Percentiles rank a stretch among this genome's conserved stretches.
phyloP scores from a whole-genome alignment of 2,329 filamentous ascomycete species.

The Colletotrichum lentis region DNA sequence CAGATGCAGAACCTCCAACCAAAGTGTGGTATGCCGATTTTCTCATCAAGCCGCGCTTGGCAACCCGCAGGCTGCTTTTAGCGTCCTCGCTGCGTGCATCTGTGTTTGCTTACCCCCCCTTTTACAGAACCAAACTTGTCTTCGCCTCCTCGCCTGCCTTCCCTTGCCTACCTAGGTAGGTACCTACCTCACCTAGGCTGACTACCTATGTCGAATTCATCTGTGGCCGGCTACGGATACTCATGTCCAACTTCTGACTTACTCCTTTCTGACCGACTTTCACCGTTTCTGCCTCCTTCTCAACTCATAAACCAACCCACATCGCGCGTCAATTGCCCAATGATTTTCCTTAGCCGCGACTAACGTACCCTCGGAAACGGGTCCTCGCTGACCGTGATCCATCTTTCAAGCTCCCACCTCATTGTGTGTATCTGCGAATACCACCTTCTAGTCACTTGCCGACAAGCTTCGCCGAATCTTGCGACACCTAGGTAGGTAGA shows the following conservation, averaged over 20 bases:
- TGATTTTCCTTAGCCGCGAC: not conserved
- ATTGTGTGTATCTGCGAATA: conserved; percentile 1
- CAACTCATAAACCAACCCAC: not conserved
- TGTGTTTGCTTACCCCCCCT: not conserved
- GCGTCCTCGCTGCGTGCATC: not conserved
- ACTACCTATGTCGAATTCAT: not conserved
- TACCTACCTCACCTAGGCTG: not conserved
- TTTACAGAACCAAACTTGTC: not conserved
- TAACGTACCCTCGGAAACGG: conserved; percentile 12
- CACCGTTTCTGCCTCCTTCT: not conserved
- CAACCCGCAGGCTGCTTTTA: not conserved
- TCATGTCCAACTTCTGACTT: not conserved
- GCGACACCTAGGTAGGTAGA: not conserved
- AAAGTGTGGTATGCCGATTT: not conserved
- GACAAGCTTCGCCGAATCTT: not conserved
- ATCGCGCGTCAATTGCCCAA: conserved; percentile 7
- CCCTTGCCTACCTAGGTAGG: not conserved
- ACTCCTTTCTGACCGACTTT: not conserved
- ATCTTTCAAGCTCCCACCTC: conserved; percentile 7
- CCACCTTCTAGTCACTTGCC: not conserved
- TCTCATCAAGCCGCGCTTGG: not conserved
- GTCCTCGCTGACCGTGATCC: conserved; percentile 2
- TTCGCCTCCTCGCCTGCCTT: not conserved
- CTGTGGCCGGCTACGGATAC: not conserved
- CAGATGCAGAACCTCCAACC: not conserved